A percentile compares a stretch with the other conserved stretches of the same genome.
phyloP scores from a whole-genome alignment of 2,329 filamentous ascomycete species.

The Aaosphaeria arxii region DNA sequence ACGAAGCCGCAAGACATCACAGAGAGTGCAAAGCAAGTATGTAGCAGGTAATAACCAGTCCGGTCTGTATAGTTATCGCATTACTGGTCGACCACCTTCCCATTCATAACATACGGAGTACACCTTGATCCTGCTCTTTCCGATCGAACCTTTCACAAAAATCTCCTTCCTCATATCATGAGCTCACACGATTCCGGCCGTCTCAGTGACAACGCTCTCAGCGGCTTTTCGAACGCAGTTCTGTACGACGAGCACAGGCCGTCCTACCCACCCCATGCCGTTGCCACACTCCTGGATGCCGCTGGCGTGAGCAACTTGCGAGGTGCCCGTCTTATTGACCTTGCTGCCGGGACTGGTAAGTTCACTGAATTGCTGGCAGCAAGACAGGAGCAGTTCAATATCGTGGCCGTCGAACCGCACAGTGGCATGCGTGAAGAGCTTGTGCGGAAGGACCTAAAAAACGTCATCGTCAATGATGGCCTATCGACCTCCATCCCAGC shows the following conservation, averaged over 20 bases:
- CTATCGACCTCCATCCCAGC: slow-evolving; percentile 57
- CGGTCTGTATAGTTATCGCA: no score
- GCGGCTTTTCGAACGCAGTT: slow-evolving; percentile 48
- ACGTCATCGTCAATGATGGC: slow-evolving; percentile 57
- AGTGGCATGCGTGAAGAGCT: slow-evolving; percentile 63
- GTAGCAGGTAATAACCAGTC: no score
- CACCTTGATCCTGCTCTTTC: no score
- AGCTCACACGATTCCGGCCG: neutral
- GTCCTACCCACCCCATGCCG: slow-evolving; percentile 59
- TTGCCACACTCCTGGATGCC: slow-evolving; percentile 56
- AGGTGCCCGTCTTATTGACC: slow-evolving; percentile 57
- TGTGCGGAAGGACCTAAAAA: slow-evolving; percentile 54
- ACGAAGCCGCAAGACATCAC: no score
- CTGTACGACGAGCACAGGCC: slow-evolving; percentile 68
- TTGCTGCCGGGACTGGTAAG: slow-evolving; percentile 69
- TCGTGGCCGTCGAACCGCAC: slow-evolving; percentile 65
- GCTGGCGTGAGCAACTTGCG: slow-evolving; percentile 50
- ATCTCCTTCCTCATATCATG: no score
- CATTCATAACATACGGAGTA: no score
- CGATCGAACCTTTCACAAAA: no score
- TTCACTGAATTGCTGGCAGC: slow-evolving; percentile 63
- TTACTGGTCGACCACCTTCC: no score
- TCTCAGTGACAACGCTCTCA: slow-evolving; percentile 8
- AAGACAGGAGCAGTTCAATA: slow-evolving; percentile 57
- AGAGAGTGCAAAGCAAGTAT: no score